phyloP scores from a whole-genome alignment of 306 rosid genomes.

The Glycine tomentella region DNA sequence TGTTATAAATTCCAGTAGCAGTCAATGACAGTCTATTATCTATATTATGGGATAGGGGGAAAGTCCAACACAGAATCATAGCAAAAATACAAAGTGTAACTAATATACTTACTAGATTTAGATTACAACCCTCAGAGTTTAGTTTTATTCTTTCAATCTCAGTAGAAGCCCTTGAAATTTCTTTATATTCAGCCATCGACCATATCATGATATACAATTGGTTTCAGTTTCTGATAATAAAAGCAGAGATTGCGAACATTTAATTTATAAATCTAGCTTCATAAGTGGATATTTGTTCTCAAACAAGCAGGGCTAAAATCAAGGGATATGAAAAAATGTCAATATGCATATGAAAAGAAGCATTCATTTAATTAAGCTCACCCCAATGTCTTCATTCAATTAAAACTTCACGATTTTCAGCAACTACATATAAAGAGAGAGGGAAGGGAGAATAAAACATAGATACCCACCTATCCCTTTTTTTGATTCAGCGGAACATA shows the following conservation, averaged over 20 bases:
- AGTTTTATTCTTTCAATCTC: slow-evolving; percentile 52
- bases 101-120: slow-evolving; percentile 63
- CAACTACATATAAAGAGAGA: background rate
- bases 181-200: slow-evolving; percentile 63
- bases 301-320: background rate
- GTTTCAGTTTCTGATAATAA: slow-evolving; percentile 6
- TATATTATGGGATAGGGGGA: background rate
- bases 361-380: slow-evolving; percentile 8
- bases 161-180: slow-evolving; percentile 54
- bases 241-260: slow-evolving; percentile 36
- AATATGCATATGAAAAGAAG: background rate
- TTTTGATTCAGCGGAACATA: background rate
- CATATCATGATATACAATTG: slow-evolving; percentile 67
- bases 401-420: slow-evolving; percentile 27
- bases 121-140: slow-evolving; percentile 57
- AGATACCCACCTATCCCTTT: background rate
- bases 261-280: slow-evolving; percentile 17
- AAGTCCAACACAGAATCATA: background rate
- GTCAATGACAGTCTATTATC: background rate
- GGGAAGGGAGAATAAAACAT: background rate
- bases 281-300: slow-evolving; percentile 19
- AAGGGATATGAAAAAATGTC: slow-evolving; percentile 19
- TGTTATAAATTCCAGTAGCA: slow-evolving; percentile 14
- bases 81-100: slow-evolving; percentile 14
- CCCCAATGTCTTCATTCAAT: slow-evolving; percentile 5